A percentile compares a stretch with the other conserved stretches of the same genome.
phyloP scores from a whole-genome alignment of 208 protist species.

The Phytomonas serpens region DNA sequence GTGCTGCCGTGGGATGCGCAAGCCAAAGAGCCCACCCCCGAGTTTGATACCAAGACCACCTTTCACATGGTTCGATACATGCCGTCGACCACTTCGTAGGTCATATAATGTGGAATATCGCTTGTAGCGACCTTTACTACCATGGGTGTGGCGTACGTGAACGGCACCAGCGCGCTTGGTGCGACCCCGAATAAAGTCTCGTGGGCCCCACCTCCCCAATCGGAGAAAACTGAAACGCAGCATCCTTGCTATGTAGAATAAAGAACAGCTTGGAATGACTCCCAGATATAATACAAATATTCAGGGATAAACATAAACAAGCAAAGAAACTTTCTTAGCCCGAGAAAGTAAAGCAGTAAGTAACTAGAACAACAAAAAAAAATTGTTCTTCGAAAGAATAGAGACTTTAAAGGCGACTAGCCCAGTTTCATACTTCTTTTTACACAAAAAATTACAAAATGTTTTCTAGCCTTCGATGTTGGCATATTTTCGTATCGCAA shows the following conservation, averaged over 20 bases:
- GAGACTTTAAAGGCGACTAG: not conserved
- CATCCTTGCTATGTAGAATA: slow-evolving; percentile 12
- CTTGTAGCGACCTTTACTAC: slow-evolving; percentile 69
- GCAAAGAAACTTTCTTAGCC: not conserved
- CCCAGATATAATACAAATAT: not conserved
- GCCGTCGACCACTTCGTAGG: slow-evolving; percentile 69
- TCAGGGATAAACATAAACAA: not conserved
- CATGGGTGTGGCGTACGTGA: slow-evolving; percentile 82
- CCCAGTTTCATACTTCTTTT: too few relatives aligned
- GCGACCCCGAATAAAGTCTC: slow-evolving; percentile 70
- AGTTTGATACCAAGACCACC: slow-evolving; percentile 81
- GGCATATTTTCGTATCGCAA: not conserved
- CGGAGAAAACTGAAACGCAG: slow-evolving; percentile 13
- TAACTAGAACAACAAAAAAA: slow-evolving; percentile 7
- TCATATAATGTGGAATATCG: slow-evolving; percentile 48
- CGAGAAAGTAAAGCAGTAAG: slow-evolving; percentile 11
- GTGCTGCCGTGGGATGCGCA: slow-evolving; percentile 77
- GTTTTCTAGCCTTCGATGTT: not conserved
- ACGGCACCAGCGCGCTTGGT: slow-evolving; percentile 68
- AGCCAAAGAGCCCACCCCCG: slow-evolving; percentile 80
- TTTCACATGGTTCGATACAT: slow-evolving; percentile 64
- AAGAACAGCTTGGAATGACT: not conserved
- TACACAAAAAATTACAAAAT: too few relatives aligned
- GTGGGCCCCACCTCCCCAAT: slow-evolving; percentile 64
- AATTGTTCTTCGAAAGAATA: slow-evolving; percentile 2